A percentile compares a stretch with the other conserved stretches of the same genome.
phyloP scores from a whole-genome alignment of 2,329 filamentous ascomycete species.

The Verticillium nonalfalfae region DNA sequence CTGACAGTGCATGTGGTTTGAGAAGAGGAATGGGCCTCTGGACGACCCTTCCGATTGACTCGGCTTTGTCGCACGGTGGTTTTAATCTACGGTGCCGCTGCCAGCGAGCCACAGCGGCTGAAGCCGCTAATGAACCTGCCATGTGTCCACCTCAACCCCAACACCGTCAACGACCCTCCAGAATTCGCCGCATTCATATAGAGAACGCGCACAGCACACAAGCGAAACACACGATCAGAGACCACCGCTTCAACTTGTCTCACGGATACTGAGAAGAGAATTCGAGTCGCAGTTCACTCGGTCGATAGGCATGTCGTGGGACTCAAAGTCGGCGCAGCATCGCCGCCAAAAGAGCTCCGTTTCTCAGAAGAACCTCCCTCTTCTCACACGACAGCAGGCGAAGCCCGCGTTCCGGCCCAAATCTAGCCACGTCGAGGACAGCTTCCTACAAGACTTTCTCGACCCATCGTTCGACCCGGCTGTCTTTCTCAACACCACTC shows the following conservation, averaged over 20 bases:
- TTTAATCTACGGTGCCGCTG: neutral
- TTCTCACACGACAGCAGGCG: slow-evolving; percentile 33
- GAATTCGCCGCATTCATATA: neutral
- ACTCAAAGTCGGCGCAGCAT: slow-evolving; percentile 28
- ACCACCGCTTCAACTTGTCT: neutral
- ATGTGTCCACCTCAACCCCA: neutral
- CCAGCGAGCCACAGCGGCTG: neutral
- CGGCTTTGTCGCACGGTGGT: neutral
- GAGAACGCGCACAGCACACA: neutral
- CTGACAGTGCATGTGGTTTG: too few relatives aligned
- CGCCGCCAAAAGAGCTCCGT: slow-evolving; percentile 41
- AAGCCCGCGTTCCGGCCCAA: slow-evolving; percentile 34
- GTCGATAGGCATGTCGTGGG: slow-evolving; percentile 27
- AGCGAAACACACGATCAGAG: neutral
- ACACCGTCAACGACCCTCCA: neutral
- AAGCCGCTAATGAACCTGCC: neutral
- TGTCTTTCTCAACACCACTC: slow-evolving; percentile 73
- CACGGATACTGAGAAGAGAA: neutral
- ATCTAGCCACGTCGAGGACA: slow-evolving; percentile 63
- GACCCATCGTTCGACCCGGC: slow-evolving; percentile 73
- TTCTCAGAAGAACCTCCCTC: slow-evolving; percentile 28
- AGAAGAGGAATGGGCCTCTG: too few relatives aligned
- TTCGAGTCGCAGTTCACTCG: neutral
- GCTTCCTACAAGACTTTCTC: slow-evolving; percentile 69
- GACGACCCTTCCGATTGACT: too few relatives aligned